A percentile compares a stretch with the other conserved stretches of the same genome.
These are phyloP conservation scores for Cyclotella baltica DNA, from an alignment of 108 stramenopile genomes.

Conservation along the genomic window DNA sequence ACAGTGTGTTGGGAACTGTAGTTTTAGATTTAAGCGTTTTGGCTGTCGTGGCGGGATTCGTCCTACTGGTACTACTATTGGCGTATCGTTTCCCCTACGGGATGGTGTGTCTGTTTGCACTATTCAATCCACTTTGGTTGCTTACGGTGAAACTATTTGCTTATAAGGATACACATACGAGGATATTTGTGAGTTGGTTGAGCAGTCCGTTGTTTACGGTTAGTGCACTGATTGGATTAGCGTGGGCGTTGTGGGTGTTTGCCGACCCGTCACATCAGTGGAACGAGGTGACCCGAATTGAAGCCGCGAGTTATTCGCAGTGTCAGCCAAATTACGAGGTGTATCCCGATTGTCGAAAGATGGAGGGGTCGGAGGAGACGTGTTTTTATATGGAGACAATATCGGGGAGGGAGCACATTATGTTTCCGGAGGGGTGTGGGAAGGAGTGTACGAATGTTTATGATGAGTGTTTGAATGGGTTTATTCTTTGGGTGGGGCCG, in stretches of 20 bases:
- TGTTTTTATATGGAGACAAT: slow-evolving; percentile 34
- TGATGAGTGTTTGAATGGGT: slow-evolving; percentile 46
- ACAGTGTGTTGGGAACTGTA: background rate
- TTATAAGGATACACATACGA: slow-evolving; percentile 24
- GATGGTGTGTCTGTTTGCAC: slow-evolving; percentile 51
- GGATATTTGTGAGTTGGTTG: slow-evolving; percentile 52
- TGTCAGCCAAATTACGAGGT: slow-evolving; percentile 49
- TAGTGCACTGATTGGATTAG: slow-evolving; percentile 14
- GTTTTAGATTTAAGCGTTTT: slow-evolving; percentile 15
- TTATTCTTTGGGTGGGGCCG: slow-evolving; percentile 63
- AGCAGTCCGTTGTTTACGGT: slow-evolving; percentile 51
- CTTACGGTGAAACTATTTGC: slow-evolving; percentile 36
- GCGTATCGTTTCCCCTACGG: slow-evolving; percentile 49
- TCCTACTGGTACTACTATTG: slow-evolving; percentile 31
- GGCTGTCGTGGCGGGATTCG: slow-evolving; percentile 27
- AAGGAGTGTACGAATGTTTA: slow-evolving; percentile 40
- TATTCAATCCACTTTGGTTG: slow-evolving; percentile 54
- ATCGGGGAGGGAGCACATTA: slow-evolving; percentile 2
- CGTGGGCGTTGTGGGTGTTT: slow-evolving; percentile 56
- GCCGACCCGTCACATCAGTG: slow-evolving; percentile 43
- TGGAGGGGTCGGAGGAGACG: slow-evolving; percentile 23
- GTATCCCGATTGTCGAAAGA: slow-evolving; percentile 42
- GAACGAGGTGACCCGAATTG: slow-evolving; percentile 30
- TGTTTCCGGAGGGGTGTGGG: slow-evolving; percentile 29
- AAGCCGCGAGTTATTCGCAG: slow-evolving; percentile 23